Evolutionary conservation across 2,329 filamentous ascomycete genomes (phyloP).

Genomic region (Pestalotiopsis sp.): DNA sequence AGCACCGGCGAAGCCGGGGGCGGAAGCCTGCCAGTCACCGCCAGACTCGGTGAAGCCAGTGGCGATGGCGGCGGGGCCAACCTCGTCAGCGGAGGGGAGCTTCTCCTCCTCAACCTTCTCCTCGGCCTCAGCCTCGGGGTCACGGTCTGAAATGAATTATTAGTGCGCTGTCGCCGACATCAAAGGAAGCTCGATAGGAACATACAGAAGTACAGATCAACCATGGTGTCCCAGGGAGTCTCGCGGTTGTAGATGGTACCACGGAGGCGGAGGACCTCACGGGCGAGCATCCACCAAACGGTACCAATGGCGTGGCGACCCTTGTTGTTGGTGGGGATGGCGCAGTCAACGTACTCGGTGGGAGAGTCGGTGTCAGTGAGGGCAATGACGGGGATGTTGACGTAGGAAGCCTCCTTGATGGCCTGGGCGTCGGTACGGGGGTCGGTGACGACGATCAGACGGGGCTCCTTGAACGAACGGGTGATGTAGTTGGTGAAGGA

Average conservation of each 20-base stretch:
- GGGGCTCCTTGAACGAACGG: constrained; percentile 99
- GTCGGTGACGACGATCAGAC: constrained; percentile 98
- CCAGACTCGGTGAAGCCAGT: constrained; percentile 67
- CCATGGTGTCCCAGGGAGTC: constrained; percentile 98
- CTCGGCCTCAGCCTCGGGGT: constrained; percentile 99
- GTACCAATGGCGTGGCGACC: constrained; percentile 98
- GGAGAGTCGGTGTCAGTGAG: constrained; percentile 99
- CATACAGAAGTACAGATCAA: constrained; percentile 98
- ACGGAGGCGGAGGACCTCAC: constrained; percentile 98
- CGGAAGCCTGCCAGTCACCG: constrained; percentile 85
- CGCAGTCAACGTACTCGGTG: constrained; percentile 99
- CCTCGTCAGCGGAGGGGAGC: constrained; percentile 82
- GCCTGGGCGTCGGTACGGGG: constrained; percentile 99
- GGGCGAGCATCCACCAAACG: constrained; percentile 99
- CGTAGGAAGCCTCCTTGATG: constrained; percentile 99
- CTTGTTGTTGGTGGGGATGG: constrained; percentile 99
- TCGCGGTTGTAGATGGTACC: constrained; percentile 96
- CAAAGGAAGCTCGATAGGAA: constrained; percentile 21
- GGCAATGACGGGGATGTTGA: constrained; percentile 99
- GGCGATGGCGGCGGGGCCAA: constrained; percentile 77
- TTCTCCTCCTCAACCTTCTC: constrained; percentile 97
- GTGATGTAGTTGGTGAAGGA: constrained; percentile 99
- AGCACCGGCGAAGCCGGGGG: constrained; percentile 70
- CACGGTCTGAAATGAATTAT: constrained; percentile 68
- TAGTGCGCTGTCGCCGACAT: constrained; percentile 14